These are phyloP conservation scores for Colletotrichum musicola DNA, from an alignment of 2,329 filamentous ascomycete genomes.

Conservation along the genomic window DNA sequence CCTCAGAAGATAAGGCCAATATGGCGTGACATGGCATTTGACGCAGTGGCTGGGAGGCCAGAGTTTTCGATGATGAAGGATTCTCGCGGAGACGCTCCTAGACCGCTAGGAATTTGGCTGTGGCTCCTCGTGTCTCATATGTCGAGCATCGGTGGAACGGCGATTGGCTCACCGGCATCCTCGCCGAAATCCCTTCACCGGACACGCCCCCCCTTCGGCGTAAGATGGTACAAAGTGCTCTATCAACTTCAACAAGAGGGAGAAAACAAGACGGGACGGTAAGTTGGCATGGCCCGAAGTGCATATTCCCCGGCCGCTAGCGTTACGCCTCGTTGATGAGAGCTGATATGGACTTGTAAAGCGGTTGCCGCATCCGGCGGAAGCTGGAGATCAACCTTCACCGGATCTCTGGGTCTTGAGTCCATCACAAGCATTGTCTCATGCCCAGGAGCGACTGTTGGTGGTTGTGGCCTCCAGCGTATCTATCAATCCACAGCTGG, in stretches of 20 bases:
- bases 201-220: background rate
- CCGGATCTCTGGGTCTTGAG: background rate
- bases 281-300: background rate
- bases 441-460: background rate
- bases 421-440: background rate
- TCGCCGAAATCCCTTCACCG: background rate
- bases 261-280: background rate
- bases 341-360: background rate
- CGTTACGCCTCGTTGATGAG: background rate
- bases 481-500: background rate
- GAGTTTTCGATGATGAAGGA: background rate
- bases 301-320: background rate
- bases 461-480: background rate
- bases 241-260: background rate
- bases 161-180: background rate
- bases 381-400: conserved; percentile 15
- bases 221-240: background rate
- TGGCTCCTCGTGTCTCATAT: background rate
- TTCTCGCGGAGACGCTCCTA: background rate
- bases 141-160: background rate
- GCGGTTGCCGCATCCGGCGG: conserved; percentile 7
- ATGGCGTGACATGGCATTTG: background rate
- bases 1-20: background rate
- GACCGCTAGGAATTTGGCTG: background rate
- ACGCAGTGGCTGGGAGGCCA: background rate